Evolutionary conservation across 306 rosid species (phyloP), one percentile per base, ranked within the genome.

Genomic region (Gastrolobium bilobum): DNA sequence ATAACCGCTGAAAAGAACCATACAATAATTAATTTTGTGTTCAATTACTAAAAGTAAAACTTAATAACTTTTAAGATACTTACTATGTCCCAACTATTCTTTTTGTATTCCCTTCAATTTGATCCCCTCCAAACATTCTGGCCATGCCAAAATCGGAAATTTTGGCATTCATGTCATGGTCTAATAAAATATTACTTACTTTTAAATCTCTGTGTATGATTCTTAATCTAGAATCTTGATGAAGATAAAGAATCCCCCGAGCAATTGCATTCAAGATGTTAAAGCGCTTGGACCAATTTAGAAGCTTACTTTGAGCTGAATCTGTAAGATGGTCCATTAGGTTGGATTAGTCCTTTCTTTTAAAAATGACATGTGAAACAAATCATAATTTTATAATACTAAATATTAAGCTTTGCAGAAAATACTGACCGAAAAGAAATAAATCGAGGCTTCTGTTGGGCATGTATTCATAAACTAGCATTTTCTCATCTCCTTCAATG

Each of bases 1-100:
- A 5, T 81, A 46, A 40, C 73, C 74, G 5, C 79, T 71, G 10
- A 4, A 40, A 52, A 0, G 5, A 30, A 6, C 0, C 7, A 56
- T 0, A 57, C 4, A 10, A 26, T 0, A 68, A 20, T 58, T 4
- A 43, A 29, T 8, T n/a, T 34, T 0, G 4, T 2, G 15, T 14
- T 52, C 0, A 5, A 0, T 15, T 71, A 52, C 35, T 9, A 9
- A 50, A 7, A 7, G 14, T 9, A 10, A 10, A 9, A 37, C 0
- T 1, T 53, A 71, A 46, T 3, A 53, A 53, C 4, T 13, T 7
- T 15, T 15, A 53, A 15, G 5, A 58, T 15, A 68, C 76, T 79
- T 46, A 72, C 79, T 64, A 63, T 39, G 72, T 79, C 2, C 78
- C 54, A n/a, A 63, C 70, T 3, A 78, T 71, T 71, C 68, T 39